These are phyloP conservation scores for Fusarium protoensiforme DNA, from an alignment of 2,329 filamentous ascomycete genomes.

Conservation along the genomic window DNA sequence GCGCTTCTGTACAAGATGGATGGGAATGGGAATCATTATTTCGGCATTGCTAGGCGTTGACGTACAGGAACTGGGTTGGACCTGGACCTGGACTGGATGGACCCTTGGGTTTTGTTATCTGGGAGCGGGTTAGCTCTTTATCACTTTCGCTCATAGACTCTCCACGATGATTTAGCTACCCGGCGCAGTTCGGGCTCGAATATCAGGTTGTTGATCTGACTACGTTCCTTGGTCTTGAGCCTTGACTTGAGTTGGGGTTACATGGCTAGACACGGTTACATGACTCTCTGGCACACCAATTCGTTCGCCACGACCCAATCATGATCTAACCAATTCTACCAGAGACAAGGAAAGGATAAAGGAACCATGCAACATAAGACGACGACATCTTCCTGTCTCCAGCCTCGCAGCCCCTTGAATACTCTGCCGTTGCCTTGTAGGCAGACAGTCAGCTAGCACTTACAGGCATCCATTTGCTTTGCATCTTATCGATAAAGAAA, in stretches of 20 bases:
- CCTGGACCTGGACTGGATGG: conserved; percentile 14
- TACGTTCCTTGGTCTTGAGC: neutral
- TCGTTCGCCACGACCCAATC: neutral
- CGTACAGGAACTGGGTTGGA: conserved; percentile 27
- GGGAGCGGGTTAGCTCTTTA: conserved; percentile 29
- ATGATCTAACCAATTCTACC: neutral
- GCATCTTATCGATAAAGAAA: conserved; percentile 39
- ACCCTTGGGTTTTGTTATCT: conserved; percentile 24
- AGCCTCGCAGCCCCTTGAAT: neutral
- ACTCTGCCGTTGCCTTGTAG: conserved; percentile 15
- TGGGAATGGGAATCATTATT: conserved; percentile 37
- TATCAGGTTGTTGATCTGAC: conserved; percentile 2
- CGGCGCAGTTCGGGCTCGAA: neutral
- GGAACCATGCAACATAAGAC: neutral
- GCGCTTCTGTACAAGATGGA: conserved; percentile 10
- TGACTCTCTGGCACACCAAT: neutral
- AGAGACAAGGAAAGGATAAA: neutral
- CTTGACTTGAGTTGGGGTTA: neutral
- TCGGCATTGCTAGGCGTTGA: conserved; percentile 52
- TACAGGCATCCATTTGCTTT: conserved; percentile 1
- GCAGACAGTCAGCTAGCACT: conserved; percentile 1
- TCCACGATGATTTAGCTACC: neutral
- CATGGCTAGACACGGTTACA: neutral
- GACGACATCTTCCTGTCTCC: neutral
- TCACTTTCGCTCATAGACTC: conserved; percentile 41